A percentile compares a stretch with the other conserved stretches of the same genome.
These are phyloP conservation scores for Claviceps africana DNA, from an alignment of 2,329 filamentous ascomycete species.

Conservation along the genomic window DNA sequence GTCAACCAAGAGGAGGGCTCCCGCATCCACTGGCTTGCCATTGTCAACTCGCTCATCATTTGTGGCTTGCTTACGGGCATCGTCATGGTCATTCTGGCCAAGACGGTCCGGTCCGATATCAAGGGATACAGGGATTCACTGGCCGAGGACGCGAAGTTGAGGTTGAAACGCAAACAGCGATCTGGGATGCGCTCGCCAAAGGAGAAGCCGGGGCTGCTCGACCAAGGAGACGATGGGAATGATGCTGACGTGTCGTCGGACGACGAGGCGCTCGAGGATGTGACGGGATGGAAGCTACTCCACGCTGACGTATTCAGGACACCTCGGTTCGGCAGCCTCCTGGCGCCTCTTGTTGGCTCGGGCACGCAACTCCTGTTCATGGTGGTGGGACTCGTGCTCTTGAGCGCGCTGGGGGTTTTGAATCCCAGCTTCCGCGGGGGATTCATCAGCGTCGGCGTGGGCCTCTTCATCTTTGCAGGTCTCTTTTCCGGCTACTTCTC, in stretches of 20 bases:
- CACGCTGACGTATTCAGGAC: conserved; percentile 79
- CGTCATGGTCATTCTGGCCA: conserved; percentile 66
- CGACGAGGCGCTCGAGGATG: conserved; percentile 54
- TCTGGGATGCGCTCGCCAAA: conserved; percentile 14
- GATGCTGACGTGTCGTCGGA: conserved; percentile 40
- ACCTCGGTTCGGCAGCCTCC: conserved; percentile 53
- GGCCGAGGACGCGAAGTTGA: conserved; percentile 52
- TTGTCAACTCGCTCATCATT: conserved; percentile 76
- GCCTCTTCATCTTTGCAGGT: conserved; percentile 71
- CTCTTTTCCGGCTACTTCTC: conserved; percentile 82
- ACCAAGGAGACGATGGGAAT: conserved; percentile 39
- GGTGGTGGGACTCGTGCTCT: conserved; percentile 54
- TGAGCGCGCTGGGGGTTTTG: conserved; percentile 63
- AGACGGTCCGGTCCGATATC: conserved; percentile 66
- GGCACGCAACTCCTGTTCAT: conserved; percentile 81
- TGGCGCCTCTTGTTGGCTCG: conserved; percentile 71
- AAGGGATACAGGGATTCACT: conserved; percentile 55
- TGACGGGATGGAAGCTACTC: conserved; percentile 77
- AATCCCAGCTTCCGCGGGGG: conserved; percentile 85
- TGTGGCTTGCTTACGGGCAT: conserved; percentile 64
- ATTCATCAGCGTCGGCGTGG: conserved; percentile 71
- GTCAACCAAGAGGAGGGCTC: conserved; percentile 72
- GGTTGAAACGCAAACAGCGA: conserved; percentile 33
- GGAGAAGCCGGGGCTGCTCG: conserved; percentile 48
- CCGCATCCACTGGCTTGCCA: conserved; percentile 76